Percentiles rank a stretch among this genome's conserved stretches.
These are phyloP conservation scores for Cryptococcus depauperatus DNA, from an alignment of 1,284 basidiomycete species.

Conservation along the genomic window DNA sequence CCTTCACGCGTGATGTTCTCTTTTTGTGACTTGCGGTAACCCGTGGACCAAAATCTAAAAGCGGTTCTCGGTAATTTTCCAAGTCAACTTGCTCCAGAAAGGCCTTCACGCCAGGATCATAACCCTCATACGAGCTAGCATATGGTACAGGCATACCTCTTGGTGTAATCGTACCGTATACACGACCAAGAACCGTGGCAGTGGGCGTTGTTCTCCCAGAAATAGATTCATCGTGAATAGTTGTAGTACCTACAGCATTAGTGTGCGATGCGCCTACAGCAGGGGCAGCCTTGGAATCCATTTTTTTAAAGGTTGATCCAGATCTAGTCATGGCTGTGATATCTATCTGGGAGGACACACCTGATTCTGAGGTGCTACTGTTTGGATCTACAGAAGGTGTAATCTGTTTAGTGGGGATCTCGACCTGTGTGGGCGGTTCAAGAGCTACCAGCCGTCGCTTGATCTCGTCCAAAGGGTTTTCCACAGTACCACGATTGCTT, in stretches of 20 bases:
- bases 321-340: slow-evolving; percentile 15
- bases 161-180: slow-evolving; percentile 9
- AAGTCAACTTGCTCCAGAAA: slow-evolving; percentile 81
- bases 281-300: slow-evolving; percentile 70
- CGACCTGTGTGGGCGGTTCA: slow-evolving; percentile 16
- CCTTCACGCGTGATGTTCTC: slow-evolving; percentile 54
- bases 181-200: slow-evolving; percentile 2
- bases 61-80: slow-evolving; percentile 69
- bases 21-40: slow-evolving; percentile 68
- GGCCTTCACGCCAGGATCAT: slow-evolving; percentile 75
- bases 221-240: slow-evolving; percentile 47
- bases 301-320: slow-evolving; percentile 14
- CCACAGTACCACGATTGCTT: slow-evolving; percentile 28
- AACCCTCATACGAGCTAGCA: slow-evolving; percentile 56
- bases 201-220: slow-evolving; percentile 31
- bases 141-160: slow-evolving; percentile 23
- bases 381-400: slow-evolving; percentile 9
- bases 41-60: slow-evolving; percentile 80
- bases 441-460: slow-evolving; percentile 31
- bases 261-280: slow-evolving; percentile 69
- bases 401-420: slow-evolving; percentile 5
- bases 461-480: slow-evolving; percentile 38
- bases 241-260: slow-evolving; percentile 57
- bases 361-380: slow-evolving; percentile 26
- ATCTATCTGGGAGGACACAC: slow-evolving; percentile 32